Evolutionary conservation across 1,139 yeast genomes (phyloP).

Genomic region (Magnusiomyces tetraspermus): DNA sequence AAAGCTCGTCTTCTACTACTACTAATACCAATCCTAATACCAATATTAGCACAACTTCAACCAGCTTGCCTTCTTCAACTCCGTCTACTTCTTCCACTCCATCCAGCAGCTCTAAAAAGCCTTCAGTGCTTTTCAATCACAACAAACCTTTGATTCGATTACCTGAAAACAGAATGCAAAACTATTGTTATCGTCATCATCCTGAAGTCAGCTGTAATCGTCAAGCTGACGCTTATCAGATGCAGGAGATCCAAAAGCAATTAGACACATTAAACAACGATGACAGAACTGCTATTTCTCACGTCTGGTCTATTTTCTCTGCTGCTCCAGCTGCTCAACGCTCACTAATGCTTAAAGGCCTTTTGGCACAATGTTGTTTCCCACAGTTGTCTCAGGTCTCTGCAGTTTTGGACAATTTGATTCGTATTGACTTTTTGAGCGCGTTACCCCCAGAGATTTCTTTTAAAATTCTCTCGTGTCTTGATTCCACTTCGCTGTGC

Average conservation of each 20-base stretch:
- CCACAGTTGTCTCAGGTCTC: slow-evolving; percentile 87
- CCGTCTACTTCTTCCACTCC: background rate
- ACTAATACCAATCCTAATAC: too few species aligned
- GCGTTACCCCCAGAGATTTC: slow-evolving; percentile 81
- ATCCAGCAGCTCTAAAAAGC: background rate
- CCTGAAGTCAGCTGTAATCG: slow-evolving; percentile 72
- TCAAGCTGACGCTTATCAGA: slow-evolving; percentile 55
- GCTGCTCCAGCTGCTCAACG: slow-evolving; percentile 65
- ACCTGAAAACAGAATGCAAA: slow-evolving; percentile 9
- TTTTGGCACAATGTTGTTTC: slow-evolving; percentile 84
- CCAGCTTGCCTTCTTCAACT: background rate
- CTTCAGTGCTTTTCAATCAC: background rate
- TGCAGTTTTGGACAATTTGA: slow-evolving; percentile 65
- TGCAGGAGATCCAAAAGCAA: slow-evolving; percentile 47
- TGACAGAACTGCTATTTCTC: slow-evolving; percentile 63
- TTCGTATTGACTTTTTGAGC: slow-evolving; percentile 79
- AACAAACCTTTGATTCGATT: slow-evolving; percentile 4
- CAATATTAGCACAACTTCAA: background rate
- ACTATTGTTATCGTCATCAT: slow-evolving; percentile 81
- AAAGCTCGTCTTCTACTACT: too few species aligned
- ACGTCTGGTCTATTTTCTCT: slow-evolving; percentile 70
- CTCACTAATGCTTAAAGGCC: slow-evolving; percentile 68
- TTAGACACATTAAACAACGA: slow-evolving; percentile 41
- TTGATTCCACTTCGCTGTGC: slow-evolving; percentile 86
- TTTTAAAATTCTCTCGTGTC: slow-evolving; percentile 71